Conservation (phyloP, 116 monocot genomes). For the Phalaenopsis hybrid region DNA sequence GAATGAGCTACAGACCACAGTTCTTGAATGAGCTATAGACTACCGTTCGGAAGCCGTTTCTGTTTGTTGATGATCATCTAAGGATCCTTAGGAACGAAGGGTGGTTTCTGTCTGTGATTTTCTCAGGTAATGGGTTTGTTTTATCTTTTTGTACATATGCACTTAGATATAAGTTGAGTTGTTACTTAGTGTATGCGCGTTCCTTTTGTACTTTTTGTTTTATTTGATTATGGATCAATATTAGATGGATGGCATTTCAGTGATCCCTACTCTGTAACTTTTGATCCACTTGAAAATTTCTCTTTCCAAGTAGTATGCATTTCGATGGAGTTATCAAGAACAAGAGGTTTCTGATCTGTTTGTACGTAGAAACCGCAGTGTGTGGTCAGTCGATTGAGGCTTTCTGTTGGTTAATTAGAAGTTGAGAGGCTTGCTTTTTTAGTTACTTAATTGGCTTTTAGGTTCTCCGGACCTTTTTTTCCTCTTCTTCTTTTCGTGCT, state of each 20-base stretch:
- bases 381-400: background rate
- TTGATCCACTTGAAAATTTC: background rate
- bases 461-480: background rate
- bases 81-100: background rate
- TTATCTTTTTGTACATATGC: background rate
- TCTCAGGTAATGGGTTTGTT: background rate
- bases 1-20: background rate
- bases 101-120: background rate
- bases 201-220: background rate
- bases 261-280: background rate
- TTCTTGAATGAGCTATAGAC: background rate
- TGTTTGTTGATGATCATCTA: conserved; percentile 3
- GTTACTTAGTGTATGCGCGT: no score
- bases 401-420: no score
- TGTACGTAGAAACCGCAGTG: background rate
- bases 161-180: no score
- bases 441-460: background rate
- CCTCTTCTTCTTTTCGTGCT: background rate
- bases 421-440: background rate
- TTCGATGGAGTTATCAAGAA: background rate
- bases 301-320: background rate
- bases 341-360: background rate
- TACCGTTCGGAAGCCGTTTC: no score
- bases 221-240: background rate
- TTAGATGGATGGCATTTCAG: background rate